These are phyloP conservation scores for Osmanthus fragrans DNA, from an alignment of 257 asterid species.

Conservation along the genomic window DNA sequence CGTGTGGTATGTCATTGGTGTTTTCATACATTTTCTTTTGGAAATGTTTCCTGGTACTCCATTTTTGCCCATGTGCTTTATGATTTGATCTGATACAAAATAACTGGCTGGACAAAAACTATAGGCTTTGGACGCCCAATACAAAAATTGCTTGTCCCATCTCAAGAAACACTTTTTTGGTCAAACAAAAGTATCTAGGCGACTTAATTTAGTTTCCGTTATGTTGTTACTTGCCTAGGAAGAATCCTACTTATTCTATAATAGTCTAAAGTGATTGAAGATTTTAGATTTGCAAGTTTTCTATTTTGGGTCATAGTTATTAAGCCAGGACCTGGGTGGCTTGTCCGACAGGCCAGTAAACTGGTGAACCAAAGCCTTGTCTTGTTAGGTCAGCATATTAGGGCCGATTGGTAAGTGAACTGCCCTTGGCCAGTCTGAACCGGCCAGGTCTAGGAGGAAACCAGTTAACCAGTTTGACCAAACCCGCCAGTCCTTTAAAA, in stretches of 20 bases:
- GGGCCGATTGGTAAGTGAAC: too few species aligned
- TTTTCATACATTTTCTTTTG: not conserved
- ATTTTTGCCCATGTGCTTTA: not conserved
- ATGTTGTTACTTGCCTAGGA: not conserved
- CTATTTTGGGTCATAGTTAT: not conserved
- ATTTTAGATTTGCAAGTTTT: not conserved
- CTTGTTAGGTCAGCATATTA: too few species aligned
- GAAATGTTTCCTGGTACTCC: not conserved
- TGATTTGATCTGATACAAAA: not conserved
- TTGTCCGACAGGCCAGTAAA: too few species aligned
- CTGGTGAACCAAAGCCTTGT: too few species aligned
- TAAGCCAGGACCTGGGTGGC: too few species aligned
- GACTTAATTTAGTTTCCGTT: not conserved
- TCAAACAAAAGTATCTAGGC: not conserved
- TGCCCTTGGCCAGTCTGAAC: too few species aligned
- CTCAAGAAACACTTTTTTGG: not conserved
- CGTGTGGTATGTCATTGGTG: slow-evolving; percentile 57
- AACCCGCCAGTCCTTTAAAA: too few species aligned
- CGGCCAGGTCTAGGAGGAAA: too few species aligned
- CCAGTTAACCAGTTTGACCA: too few species aligned
- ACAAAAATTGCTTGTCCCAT: not conserved
- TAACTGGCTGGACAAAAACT: not conserved
- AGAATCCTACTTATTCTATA: not conserved
- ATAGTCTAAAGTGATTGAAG: not conserved
- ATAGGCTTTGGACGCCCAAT: slow-evolving; percentile 1